Evolutionary conservation across 2,329 filamentous ascomycete genomes (phyloP).

Genomic region (Polychaeton citri): DNA sequence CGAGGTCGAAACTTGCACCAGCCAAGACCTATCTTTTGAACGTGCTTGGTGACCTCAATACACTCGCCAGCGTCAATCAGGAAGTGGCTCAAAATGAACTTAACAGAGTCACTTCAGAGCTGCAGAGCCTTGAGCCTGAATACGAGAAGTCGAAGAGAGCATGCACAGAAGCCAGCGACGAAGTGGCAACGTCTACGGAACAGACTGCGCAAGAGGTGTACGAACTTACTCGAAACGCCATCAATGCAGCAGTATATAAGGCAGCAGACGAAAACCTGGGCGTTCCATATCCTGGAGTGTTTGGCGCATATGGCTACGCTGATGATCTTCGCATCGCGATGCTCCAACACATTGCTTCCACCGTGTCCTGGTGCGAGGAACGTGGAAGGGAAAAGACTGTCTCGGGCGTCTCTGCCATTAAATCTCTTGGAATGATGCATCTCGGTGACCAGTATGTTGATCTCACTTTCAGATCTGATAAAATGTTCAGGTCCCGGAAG

Average conservation of each 20-base stretch:
- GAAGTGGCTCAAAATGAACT: slow-evolving; percentile 79
- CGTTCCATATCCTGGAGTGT: slow-evolving; percentile 74
- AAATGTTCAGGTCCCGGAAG: slow-evolving; percentile 81
- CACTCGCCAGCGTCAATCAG: slow-evolving; percentile 71
- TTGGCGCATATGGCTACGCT: slow-evolving; percentile 78
- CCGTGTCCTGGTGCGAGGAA: slow-evolving; percentile 70
- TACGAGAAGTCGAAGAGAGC: slow-evolving; percentile 76
- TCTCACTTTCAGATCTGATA: slow-evolving; percentile 75
- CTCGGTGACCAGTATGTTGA: slow-evolving; percentile 77
- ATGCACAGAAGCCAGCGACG: slow-evolving; percentile 63
- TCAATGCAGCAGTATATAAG: slow-evolving; percentile 61
- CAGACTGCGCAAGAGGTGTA: slow-evolving; percentile 77
- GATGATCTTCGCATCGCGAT: slow-evolving; percentile 88
- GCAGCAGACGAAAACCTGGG: slow-evolving; percentile 68
- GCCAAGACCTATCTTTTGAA: slow-evolving; percentile 93
- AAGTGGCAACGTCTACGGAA: slow-evolving; percentile 72
- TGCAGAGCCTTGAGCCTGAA: slow-evolving; percentile 70
- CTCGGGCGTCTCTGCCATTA: slow-evolving; percentile 71
- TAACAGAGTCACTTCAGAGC: slow-evolving; percentile 65
- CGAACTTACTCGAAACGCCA: slow-evolving; percentile 60
- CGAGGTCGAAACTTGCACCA: slow-evolving; percentile 86
- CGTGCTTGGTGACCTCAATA: slow-evolving; percentile 74
- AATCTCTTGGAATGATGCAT: slow-evolving; percentile 75
- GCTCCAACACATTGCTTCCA: slow-evolving; percentile 70
- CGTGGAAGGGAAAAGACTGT: slow-evolving; percentile 68